phyloP scores from a whole-genome alignment of 1,139 yeast genomes.

The Suhomyces taliae region DNA sequence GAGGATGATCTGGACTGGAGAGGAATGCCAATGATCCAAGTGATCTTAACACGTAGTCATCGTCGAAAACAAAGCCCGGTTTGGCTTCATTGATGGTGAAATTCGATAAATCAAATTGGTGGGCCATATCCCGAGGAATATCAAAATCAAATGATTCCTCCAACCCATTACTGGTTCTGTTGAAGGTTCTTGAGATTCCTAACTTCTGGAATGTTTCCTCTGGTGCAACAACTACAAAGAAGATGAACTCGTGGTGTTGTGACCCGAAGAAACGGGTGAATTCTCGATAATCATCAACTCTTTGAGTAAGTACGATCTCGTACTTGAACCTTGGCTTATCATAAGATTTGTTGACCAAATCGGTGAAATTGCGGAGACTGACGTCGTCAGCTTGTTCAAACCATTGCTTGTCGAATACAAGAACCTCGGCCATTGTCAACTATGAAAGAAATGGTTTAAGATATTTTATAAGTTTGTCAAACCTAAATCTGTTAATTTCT shows the following conservation, averaged over 20 bases:
- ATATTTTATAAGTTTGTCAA: no score
- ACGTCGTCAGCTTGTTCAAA: background rate
- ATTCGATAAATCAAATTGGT: slow-evolving; percentile 10
- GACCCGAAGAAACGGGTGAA: slow-evolving; percentile 29
- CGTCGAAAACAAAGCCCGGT: slow-evolving; percentile 20
- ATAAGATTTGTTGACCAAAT: slow-evolving; percentile 50
- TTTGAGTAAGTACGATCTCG: slow-evolving; percentile 39
- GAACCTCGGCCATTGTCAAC: background rate
- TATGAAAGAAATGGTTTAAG: no score
- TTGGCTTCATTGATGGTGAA: slow-evolving; percentile 13
- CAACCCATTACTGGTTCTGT: slow-evolving; percentile 15
- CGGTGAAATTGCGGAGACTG: slow-evolving; percentile 17
- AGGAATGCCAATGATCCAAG: slow-evolving; percentile 47
- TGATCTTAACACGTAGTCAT: slow-evolving; percentile 20
- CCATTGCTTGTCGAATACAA: slow-evolving; percentile 1
- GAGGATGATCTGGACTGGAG: slow-evolving; percentile 1
- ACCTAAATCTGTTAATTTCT: no score
- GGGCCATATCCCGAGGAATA: slow-evolving; percentile 22
- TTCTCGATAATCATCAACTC: slow-evolving; percentile 33
- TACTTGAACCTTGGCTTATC: slow-evolving; percentile 45
- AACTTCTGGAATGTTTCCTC: slow-evolving; percentile 17
- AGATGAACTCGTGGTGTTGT: slow-evolving; percentile 17
- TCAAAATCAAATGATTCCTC: slow-evolving; percentile 29
- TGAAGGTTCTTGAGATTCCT: slow-evolving; percentile 15
- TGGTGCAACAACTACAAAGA: slow-evolving; percentile 34